Evolutionary conservation across 2,329 filamentous ascomycete genomes (phyloP), one percentile per base, ranked within the genome.

Genomic region (Aspergillus sp.): DNA sequence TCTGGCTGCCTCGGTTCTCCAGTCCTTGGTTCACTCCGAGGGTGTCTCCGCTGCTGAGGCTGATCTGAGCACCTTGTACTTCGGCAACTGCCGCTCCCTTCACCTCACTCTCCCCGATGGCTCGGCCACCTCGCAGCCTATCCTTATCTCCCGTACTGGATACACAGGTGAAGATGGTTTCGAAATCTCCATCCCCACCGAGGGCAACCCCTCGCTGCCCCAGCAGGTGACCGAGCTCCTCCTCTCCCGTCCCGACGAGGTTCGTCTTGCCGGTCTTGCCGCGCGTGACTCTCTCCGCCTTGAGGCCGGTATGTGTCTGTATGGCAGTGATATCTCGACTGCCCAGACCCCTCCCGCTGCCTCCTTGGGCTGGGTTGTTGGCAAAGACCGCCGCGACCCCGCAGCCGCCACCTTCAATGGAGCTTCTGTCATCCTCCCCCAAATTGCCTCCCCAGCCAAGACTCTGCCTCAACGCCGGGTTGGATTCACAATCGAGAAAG

Each of bases 141-240:
- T 93, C 38, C 77, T 96, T 40, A 83, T 96, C 61, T 90, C 84
- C 62, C 82, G 93, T 48, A 93, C 86, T 37, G 93, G 93, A 5
- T 98, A 98, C 74, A 98, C 93, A 0, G 93, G 93, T 47, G 93
- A 98, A 73, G 93, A 98, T 66, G 93, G 93, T 34, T 98, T 98
- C 69, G 93, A 98, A 72, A 88, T 98, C 60, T 93, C 88, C 33
- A 86, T 96, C 57, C 81, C 85, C 1, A 77, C 80, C 0, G 75
- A 76, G 26, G 78, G 83, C 56, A 82, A 84, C 7, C 42, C 65
- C 6, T 39, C 52, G n/a, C 63, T 72, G 5, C 67, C 70, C 11
- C 56, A 55, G 9, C 61, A 64, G 30, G 77, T 90, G 33, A 84
- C 87, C 5, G 77, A 90, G 64, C 73, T 81, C 26, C 76, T 95